Base-by-base conservation (phyloP, 2,329 filamentous ascomycete species). In the Fusarium sp. region DNA sequence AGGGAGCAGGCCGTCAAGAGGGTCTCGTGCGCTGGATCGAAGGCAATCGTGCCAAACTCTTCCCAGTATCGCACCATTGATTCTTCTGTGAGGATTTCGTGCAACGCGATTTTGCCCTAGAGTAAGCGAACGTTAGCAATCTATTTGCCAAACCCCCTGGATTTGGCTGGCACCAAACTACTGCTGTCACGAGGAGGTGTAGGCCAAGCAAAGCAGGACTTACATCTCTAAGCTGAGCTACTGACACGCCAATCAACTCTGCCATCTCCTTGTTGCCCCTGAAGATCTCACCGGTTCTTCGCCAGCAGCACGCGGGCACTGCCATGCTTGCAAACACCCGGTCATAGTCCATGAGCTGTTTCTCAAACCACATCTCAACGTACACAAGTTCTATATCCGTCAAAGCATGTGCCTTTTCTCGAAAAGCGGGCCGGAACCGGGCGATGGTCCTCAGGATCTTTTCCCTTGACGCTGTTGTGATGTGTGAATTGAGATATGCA, bases 291-390 rank as follows among this genome's bases (percentile, higher is more conserved):
- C 96, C 96, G 0, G 96, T 99, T 79, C 96, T 89, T 78, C 96
- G 89, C 96, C 96, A 99, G 81, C 96, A 97, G 83, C 96, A 99
- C 20, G 96, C 96, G 0, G 96, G 96, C 71, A 99, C 96, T 5
- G 96, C 96, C 96, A 99, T 99, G 81, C 95, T 97, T 5, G 96
- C 96, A 85, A 99, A 99, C 4, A 99, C 95, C 38, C 96, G 94
- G 80, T 99, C 96, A 79, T 98, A 98, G 81, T 98, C 96, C 93
- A 98, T 96, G 76, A 99, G 85, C 73, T 94, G 96, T 79, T 93
- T 91, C 83, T 99, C 96, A 80, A 99, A 98, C 96, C 96, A 98
- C 94, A 98, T 98, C 84, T 99, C 96, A 17, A 98, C 96, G 67
- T 95, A 91, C 35, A 98, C 92, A 33, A 99, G 90, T 82, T 99